Conservation (phyloP, 1,284 basidiomycete genomes). For the Boletus smithii region DNA sequence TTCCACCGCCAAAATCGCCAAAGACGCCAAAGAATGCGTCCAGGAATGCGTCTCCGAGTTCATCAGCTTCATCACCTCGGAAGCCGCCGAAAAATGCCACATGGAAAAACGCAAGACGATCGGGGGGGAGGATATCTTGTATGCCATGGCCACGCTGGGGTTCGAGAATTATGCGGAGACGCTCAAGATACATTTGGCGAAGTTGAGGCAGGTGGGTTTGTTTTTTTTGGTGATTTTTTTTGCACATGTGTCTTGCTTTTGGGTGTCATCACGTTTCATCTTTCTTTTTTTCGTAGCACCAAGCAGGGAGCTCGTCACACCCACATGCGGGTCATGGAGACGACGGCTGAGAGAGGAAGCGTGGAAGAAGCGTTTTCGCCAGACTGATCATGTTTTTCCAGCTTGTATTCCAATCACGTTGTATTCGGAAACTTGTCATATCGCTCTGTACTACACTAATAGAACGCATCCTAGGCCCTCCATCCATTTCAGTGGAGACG, state of each 20-base stretch:
- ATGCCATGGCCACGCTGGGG: conserved; percentile 84
- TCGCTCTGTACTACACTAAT: conserved; percentile 14
- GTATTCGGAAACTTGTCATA: too few species aligned
- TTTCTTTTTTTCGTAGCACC: conserved; percentile 19
- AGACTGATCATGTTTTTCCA: neutral
- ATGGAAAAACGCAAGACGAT: conserved; percentile 87
- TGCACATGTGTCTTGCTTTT: too few species aligned
- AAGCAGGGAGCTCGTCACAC: conserved; percentile 30
- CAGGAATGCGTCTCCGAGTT: conserved; percentile 97
- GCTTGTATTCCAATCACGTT: conserved; percentile 17
- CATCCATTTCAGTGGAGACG: too few species aligned
- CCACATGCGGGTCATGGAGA: conserved; percentile 26
- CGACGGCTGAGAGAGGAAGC: conserved; percentile 14
- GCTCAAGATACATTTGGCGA: conserved; percentile 85
- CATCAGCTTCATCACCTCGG: conserved; percentile 91
- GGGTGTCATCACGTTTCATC: neutral
- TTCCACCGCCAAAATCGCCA: conserved; percentile 91
- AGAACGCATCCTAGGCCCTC: neutral
- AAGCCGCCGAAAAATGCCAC: conserved; percentile 86
- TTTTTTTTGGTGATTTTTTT: too few species aligned
- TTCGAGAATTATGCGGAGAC: conserved; percentile 95
- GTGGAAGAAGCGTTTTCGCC: neutral
- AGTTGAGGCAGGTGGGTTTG: conserved; percentile 70
- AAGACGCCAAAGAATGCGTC: conserved; percentile 95
- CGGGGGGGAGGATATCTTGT: conserved; percentile 87